Evolutionary conservation across 495 filamentous ascomycete species (phyloP), one percentile per base, ranked within the genome.

Genomic region (Annulohypoxylon nitens): DNA sequence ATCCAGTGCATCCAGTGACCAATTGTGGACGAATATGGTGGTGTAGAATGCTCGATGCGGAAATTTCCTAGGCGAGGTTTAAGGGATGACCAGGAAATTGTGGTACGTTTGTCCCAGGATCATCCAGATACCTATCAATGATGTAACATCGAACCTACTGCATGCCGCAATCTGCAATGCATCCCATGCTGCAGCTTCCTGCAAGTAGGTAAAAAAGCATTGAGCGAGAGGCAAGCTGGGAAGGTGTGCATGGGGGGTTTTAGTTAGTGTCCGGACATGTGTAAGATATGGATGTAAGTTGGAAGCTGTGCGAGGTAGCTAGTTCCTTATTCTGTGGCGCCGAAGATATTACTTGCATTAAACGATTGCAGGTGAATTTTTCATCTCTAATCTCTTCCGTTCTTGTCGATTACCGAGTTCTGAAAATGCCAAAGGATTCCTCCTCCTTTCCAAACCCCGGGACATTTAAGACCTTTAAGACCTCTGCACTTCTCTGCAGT

Each of bases 61-160:
- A 48, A 74, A 70, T 70, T 67, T 53, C 30, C 34, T 69, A 69
- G 54, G 71, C 66, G 65, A 69, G 61, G 54, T 61, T 64, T 61
- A 55, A 58, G 71, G 71, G 71, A 37, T 73, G 14, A 18, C 30
- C 60, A 67, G 37, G 61, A 57, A 20, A 62, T 73, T 53, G 37
- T 43, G 51, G 50, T 64, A 59, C 60, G 26, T 64, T 54, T 5
- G 16, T 54, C 51, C 34, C 36, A n/a, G 12, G 10, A 54, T 54
- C 50, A 51, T 51, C 12, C 43, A 4, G 16, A n/a, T 18, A 50
- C 3, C 9, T 18, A 65, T 65, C 51, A 25, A 57, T 58, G 62
- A 64, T 66, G 30, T 41, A 60, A 23, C 23, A 25, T 30, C 33
- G 36, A 37, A 20, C 33, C 64, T 66, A 61, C 64, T 58, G 23